Evolutionary conservation across 768 basidiomycete species (phyloP).

Genomic region (Boletus rubroflammeus): DNA sequence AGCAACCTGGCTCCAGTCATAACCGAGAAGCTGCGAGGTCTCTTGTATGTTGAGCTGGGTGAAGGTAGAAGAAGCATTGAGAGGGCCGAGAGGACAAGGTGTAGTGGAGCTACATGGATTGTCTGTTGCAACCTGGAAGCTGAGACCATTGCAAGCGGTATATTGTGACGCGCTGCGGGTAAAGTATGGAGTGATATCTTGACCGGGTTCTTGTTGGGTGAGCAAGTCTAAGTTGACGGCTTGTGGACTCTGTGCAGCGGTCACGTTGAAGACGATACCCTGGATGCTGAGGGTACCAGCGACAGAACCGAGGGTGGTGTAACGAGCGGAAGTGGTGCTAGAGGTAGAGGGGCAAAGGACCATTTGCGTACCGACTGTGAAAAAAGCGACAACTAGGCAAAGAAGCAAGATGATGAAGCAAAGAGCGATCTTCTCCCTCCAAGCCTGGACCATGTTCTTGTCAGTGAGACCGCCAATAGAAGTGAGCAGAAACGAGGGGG

Average conservation of each 20-base stretch:
- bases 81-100: slow-evolving; percentile 64
- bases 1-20: slow-evolving; percentile 87
- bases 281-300: slow-evolving; percentile 69
- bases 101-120: slow-evolving; percentile 60
- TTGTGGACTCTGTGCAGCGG: slow-evolving; percentile 42
- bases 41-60: slow-evolving; percentile 58
- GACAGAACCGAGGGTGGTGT: slow-evolving; percentile 52
- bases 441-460: slow-evolving; percentile 76
- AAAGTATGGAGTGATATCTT: slow-evolving; percentile 90
- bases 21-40: slow-evolving; percentile 73
- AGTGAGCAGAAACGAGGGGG: slow-evolving; percentile 70
- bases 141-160: slow-evolving; percentile 56
- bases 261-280: slow-evolving; percentile 75
- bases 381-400: slow-evolving; percentile 81
- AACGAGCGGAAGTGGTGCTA: slow-evolving; percentile 40
- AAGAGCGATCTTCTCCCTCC: slow-evolving; percentile 95
- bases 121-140: slow-evolving; percentile 69
- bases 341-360: slow-evolving; percentile 77
- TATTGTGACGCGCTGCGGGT: slow-evolving; percentile 65
- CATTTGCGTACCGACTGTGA: slow-evolving; percentile 90
- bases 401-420: slow-evolving; percentile 82
- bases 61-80: slow-evolving; percentile 56
- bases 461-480: slow-evolving; percentile 80
- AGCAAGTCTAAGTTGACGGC: slow-evolving; percentile 59
- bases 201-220: slow-evolving; percentile 57